A percentile compares a stretch with the other conserved stretches of the same genome.
Conservation (phyloP, 1,284 basidiomycete genomes). For the Moniliophthora roreri region DNA sequence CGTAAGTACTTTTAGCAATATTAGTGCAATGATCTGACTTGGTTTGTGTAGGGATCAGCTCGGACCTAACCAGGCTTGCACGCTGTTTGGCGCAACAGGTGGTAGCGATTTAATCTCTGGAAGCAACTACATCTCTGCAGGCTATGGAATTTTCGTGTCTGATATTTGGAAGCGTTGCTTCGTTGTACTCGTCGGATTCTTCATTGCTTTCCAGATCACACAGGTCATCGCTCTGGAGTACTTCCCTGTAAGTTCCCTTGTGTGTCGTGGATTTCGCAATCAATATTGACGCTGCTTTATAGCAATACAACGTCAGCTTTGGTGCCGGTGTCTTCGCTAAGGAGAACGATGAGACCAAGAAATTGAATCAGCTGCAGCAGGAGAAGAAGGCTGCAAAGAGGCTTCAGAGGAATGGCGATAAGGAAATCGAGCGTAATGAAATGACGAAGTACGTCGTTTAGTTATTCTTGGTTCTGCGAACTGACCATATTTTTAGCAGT, state of each 20-base stretch:
- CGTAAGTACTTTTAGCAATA: slow-evolving; percentile 41
- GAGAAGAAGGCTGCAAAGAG: slow-evolving; percentile 44
- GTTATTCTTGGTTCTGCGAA: slow-evolving; percentile 10
- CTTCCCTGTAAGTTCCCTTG: slow-evolving; percentile 49
- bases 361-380: slow-evolving; percentile 59
- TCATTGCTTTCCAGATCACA: slow-evolving; percentile 65
- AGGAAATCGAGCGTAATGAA: slow-evolving; percentile 26
- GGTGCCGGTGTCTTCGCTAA: slow-evolving; percentile 69
- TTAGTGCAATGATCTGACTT: background rate
- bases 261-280: background rate
- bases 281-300: background rate
- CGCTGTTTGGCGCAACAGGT: slow-evolving; percentile 55
- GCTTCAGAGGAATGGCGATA: slow-evolving; percentile 19
- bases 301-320: slow-evolving; percentile 50
- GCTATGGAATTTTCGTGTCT: slow-evolving; percentile 46
- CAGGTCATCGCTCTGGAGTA: slow-evolving; percentile 64
- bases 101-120: slow-evolving; percentile 53
- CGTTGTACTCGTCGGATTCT: slow-evolving; percentile 58
- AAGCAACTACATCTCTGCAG: slow-evolving; percentile 56
- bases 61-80: slow-evolving; percentile 69
- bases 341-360: slow-evolving; percentile 68
- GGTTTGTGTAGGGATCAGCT: slow-evolving; percentile 36
- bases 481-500: slow-evolving; percentile 11
- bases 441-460: slow-evolving; percentile 23
- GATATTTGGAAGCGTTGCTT: slow-evolving; percentile 67